Evolutionary conservation across 2,329 filamentous ascomycete species (phyloP).

Genomic region (Periconia digitata): DNA sequence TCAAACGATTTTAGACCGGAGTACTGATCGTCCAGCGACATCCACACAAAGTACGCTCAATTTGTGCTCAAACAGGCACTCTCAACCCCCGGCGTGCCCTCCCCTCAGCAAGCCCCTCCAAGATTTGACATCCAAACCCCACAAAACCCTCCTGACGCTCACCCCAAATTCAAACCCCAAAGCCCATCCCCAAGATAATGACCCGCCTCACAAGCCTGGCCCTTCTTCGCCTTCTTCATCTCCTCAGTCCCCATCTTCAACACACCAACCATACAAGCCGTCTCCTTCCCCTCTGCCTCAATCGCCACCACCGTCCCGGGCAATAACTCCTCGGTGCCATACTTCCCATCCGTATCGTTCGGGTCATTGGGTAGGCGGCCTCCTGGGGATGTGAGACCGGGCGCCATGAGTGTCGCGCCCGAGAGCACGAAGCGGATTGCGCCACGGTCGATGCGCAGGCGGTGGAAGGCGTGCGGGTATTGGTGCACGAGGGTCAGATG

Average conservation of each 20-base stretch:
- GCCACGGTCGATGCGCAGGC: slow-evolving; percentile 87
- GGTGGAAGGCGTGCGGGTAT: slow-evolving; percentile 82
- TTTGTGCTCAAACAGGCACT: neutral
- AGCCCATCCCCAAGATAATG: slow-evolving; percentile 94
- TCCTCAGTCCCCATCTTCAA: slow-evolving; percentile 84
- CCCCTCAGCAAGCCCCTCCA: neutral
- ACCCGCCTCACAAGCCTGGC: slow-evolving; percentile 87
- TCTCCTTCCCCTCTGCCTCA: slow-evolving; percentile 88
- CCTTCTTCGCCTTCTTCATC: slow-evolving; percentile 93
- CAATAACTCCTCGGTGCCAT: slow-evolving; percentile 67
- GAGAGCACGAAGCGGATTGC: slow-evolving; percentile 95
- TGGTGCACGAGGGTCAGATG: slow-evolving; percentile 88
- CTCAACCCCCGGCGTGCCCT: neutral
- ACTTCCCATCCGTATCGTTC: slow-evolving; percentile 44
- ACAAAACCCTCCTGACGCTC: slow-evolving; percentile 30
- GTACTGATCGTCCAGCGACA: neutral
- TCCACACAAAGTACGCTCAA: neutral
- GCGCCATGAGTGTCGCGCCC: slow-evolving; percentile 94
- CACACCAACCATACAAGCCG: slow-evolving; percentile 84
- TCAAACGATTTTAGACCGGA: neutral
- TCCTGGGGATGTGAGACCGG: slow-evolving; percentile 81
- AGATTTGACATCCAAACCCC: neutral
- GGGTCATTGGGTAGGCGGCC: slow-evolving; percentile 70
- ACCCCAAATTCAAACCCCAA: slow-evolving; percentile 71
- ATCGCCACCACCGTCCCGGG: slow-evolving; percentile 86